These are phyloP conservation scores for Penicillium verhagenii DNA, from an alignment of 495 filamentous ascomycete species.

Conservation along the genomic window DNA sequence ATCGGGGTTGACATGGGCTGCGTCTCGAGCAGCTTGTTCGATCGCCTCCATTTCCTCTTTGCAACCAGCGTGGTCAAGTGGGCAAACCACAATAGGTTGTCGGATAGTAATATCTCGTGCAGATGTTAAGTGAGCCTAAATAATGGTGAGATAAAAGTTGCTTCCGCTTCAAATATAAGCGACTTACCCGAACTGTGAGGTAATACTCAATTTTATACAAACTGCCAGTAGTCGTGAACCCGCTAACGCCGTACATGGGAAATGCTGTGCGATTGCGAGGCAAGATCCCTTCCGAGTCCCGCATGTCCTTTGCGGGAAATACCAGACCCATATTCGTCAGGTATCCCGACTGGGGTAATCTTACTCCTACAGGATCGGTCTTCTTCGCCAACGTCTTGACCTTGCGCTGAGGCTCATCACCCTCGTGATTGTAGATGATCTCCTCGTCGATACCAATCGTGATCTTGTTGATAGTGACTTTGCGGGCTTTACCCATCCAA, in stretches of 20 bases:
- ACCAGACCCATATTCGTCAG: constrained; percentile 87
- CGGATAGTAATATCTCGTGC: constrained; percentile 87
- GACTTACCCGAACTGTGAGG: constrained; percentile 81
- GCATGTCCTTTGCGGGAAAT: constrained; percentile 85
- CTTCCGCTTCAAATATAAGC: neutral
- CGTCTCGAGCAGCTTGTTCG: constrained; percentile 90
- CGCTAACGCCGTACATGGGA: constrained; percentile 81
- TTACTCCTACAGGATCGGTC: constrained; percentile 75
- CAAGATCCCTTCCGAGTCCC: constrained; percentile 86
- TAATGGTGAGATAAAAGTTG: constrained; percentile 3
- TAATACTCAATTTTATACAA: constrained; percentile 99
- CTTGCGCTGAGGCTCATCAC: constrained; percentile 93
- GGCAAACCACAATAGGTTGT: constrained; percentile 94
- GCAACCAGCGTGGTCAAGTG: constrained; percentile 90
- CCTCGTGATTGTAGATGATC: constrained; percentile 95
- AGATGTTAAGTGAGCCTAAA: constrained; percentile 83
- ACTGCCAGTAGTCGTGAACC: constrained; percentile 90
- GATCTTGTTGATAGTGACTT: constrained; percentile 91
- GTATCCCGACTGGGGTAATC: constrained; percentile 83
- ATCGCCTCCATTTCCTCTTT: constrained; percentile 99
- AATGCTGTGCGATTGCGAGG: constrained; percentile 82
- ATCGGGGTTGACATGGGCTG: constrained; percentile 77
- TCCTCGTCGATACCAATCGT: constrained; percentile 95
- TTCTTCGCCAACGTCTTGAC: constrained; percentile 82
- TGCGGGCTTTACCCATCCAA: constrained; percentile 83